phyloP scores from a whole-genome alignment of 805 yeast genomes.

The Ogataea zsoltii region DNA sequence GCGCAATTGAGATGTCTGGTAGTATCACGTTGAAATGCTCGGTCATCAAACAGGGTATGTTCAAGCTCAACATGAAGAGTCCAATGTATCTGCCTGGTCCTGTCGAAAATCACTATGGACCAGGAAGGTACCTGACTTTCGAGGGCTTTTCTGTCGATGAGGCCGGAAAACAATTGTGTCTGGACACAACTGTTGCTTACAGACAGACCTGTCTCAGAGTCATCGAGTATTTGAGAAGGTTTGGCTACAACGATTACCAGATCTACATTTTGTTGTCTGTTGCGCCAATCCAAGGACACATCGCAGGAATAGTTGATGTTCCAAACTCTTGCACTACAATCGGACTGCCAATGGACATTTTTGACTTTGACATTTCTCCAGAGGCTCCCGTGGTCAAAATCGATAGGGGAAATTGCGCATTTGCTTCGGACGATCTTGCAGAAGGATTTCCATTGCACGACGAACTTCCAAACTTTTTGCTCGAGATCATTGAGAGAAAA shows the following conservation, averaged over 20 bases:
- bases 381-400: conserved; percentile 30
- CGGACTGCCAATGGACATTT: conserved; percentile 52
- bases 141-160: conserved; percentile 57
- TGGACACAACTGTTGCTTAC: conserved; percentile 52
- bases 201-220: conserved; percentile 50
- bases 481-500: conserved; percentile 20
- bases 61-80: conserved; percentile 40
- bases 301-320: conserved; percentile 53
- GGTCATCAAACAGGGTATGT: conserved; percentile 45
- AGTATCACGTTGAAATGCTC: conserved; percentile 43
- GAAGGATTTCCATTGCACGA: conserved; percentile 21
- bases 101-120: conserved; percentile 49
- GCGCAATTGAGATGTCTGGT: conserved; percentile 56
- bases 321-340: conserved; percentile 55
- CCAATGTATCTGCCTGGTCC: conserved; percentile 53
- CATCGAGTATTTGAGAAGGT: conserved; percentile 50
- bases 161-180: conserved; percentile 44
- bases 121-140: conserved; percentile 49
- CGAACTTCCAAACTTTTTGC: conserved; percentile 21
- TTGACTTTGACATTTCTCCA: conserved; percentile 49
- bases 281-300: conserved; percentile 54
- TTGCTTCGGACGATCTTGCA: conserved; percentile 26
- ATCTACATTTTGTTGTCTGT: conserved; percentile 44
- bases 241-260: conserved; percentile 53
- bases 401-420: conserved; percentile 44